Evolutionary conservation across 2,329 filamentous ascomycete genomes (phyloP).

Genomic region (Fusarium setosum): DNA sequence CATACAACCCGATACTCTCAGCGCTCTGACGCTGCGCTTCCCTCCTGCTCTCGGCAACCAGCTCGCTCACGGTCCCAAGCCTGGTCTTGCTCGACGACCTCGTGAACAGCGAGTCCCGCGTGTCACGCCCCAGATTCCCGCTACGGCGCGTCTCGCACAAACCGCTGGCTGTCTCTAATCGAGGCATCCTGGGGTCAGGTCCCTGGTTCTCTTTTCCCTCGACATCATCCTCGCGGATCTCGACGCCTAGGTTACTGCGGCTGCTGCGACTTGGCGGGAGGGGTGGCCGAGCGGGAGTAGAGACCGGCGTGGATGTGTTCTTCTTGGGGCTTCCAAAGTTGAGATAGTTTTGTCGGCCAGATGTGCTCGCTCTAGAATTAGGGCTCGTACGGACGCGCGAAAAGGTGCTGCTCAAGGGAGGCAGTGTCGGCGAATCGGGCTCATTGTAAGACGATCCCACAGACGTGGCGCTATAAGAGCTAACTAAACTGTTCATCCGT

Average conservation of each 20-base stretch:
- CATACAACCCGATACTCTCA: slow-evolving; percentile 57
- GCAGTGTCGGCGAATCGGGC: slow-evolving; percentile 53
- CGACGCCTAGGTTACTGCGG: slow-evolving; percentile 26
- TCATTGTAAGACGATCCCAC: slow-evolving; percentile 45
- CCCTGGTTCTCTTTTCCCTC: slow-evolving; percentile 46
- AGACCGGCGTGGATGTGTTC: slow-evolving; percentile 4
- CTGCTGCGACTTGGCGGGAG: slow-evolving; percentile 23
- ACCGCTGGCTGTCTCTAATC: slow-evolving; percentile 22
- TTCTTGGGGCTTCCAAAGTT: slow-evolving; percentile 51
- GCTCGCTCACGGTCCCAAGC: slow-evolving; percentile 42
- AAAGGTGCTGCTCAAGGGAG: slow-evolving; percentile 53
- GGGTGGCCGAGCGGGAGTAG: slow-evolving; percentile 2
- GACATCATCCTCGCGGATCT: slow-evolving; percentile 35
- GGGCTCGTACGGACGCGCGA: slow-evolving; percentile 45
- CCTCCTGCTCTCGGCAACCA: slow-evolving; percentile 38
- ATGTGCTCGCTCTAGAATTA: slow-evolving; percentile 45
- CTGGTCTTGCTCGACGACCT: slow-evolving; percentile 28
- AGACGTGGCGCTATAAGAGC: slow-evolving; percentile 56
- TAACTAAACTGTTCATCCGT: slow-evolving; percentile 67
- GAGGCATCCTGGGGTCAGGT: slow-evolving; percentile 21
- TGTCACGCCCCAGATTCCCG: slow-evolving; percentile 35
- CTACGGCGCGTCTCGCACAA: slow-evolving; percentile 33
- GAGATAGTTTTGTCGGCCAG: slow-evolving; percentile 60
- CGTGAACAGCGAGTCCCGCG: slow-evolving; percentile 28
- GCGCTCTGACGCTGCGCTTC: slow-evolving; percentile 44